Conservation (phyloP, 1,284 basidiomycete genomes). For the Pisolithus thermaeus region DNA sequence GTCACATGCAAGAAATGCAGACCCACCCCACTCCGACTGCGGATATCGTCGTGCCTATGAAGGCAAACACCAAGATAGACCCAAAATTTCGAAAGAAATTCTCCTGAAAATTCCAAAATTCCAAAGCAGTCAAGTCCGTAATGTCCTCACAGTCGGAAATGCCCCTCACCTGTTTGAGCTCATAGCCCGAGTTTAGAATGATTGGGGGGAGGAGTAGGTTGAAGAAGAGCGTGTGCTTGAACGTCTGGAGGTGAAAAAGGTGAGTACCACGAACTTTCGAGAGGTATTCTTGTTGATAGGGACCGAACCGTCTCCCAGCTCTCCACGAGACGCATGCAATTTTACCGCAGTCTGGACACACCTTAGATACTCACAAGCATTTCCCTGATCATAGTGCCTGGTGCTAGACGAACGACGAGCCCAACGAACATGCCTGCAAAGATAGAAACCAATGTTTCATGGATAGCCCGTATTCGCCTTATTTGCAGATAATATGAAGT, state of each 20-base stretch:
- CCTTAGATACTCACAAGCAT: constrained; percentile 77
- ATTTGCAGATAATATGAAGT: constrained; percentile 98
- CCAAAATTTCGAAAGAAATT: constrained; percentile 98
- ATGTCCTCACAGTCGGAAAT: neutral
- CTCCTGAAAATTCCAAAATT: constrained; percentile 51
- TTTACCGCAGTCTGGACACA: neutral
- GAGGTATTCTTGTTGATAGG: neutral
- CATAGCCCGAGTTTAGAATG: constrained; percentile 97
- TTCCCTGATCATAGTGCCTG: constrained; percentile 91
- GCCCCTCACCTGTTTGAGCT: constrained; percentile 80
- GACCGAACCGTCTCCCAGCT: neutral
- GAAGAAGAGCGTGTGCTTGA: constrained; percentile 97
- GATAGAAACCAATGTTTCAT: constrained; percentile 96
- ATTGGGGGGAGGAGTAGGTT: constrained; percentile 97
- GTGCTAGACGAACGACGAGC: constrained; percentile 82
- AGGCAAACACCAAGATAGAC: constrained; percentile 94
- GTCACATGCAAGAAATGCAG: neutral
- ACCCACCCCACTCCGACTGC: constrained; percentile 92
- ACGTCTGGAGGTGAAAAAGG: constrained; percentile 53
- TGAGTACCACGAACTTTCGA: neutral
- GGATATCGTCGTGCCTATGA: constrained; percentile 94
- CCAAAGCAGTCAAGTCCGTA: neutral
- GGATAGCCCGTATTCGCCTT: constrained; percentile 90
- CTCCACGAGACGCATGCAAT: neutral
- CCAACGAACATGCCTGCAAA: constrained; percentile 97